Evolutionary conservation across 192 early-diverging fungal genomes (phyloP).

Genomic region (Umbelopsis sp.): DNA sequence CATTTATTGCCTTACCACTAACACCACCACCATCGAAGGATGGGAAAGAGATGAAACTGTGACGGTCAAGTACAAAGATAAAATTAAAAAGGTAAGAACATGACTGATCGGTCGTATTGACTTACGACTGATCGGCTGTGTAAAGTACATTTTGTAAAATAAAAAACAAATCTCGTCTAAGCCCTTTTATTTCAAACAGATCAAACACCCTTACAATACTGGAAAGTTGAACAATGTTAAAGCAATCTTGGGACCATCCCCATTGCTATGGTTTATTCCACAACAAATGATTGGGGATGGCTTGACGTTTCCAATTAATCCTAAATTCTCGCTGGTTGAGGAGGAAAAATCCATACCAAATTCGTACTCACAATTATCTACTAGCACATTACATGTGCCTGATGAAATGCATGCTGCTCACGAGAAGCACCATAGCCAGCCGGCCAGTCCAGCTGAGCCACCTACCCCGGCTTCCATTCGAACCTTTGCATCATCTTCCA

Average conservation of each 20-base stretch:
- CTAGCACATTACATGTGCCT: conserved; percentile 2
- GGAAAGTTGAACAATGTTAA: conserved; percentile 76
- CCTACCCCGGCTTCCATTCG: conserved; percentile 9
- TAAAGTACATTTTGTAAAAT: neutral
- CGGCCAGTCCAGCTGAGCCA: neutral
- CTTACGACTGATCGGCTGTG: too few species aligned
- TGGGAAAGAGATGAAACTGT: conserved; percentile 75
- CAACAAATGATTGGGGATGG: conserved; percentile 66
- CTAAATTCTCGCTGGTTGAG: conserved; percentile 21
- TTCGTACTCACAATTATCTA: neutral
- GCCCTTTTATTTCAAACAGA: conserved; percentile 24
- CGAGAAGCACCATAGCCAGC: neutral
- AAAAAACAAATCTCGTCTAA: neutral
- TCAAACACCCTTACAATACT: conserved; percentile 83
- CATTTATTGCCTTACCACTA: conserved; percentile 66
- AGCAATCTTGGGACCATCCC: conserved; percentile 67
- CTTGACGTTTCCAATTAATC: conserved; percentile 61
- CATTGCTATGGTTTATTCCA: conserved; percentile 80
- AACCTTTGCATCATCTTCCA: conserved; percentile 16
- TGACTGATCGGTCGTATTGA: neutral
- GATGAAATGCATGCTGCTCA: neutral
- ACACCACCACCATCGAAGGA: conserved; percentile 85
- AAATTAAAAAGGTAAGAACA: conserved; percentile 54
- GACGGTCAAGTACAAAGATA: conserved; percentile 60
- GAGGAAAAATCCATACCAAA: neutral